Percentiles rank a stretch among this genome's conserved stretches.
phyloP scores from a whole-genome alignment of 2,329 filamentous ascomycete species.

The Aspergillus luchuensis region DNA sequence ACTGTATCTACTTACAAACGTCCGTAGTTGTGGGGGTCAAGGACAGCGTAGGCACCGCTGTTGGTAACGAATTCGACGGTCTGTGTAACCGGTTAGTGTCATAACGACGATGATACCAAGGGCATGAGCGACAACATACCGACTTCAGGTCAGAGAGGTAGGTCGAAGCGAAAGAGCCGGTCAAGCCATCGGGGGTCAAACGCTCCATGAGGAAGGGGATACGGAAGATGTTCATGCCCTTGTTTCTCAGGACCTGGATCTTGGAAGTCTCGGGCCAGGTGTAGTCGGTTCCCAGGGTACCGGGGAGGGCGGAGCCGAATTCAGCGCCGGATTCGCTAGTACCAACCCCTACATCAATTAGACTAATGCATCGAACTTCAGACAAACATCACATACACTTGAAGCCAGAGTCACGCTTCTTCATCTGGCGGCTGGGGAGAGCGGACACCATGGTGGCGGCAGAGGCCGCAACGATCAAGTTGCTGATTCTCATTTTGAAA shows the following conservation, averaged over 20 bases:
- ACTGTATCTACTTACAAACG: constrained; percentile 30
- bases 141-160: constrained; percentile 47
- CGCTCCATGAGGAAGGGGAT: constrained; percentile 61
- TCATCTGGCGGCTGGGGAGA: constrained; percentile 26
- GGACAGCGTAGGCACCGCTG: constrained; percentile 55
- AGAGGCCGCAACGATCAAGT: constrained; percentile 32
- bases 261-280: constrained; percentile 61
- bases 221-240: constrained; percentile 63
- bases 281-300: constrained; percentile 60
- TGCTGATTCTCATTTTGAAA: constrained; percentile 35
- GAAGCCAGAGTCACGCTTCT: constrained; percentile 32
- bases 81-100: constrained; percentile 15
- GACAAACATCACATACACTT: constrained; percentile 21
- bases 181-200: constrained; percentile 49
- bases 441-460: constrained; percentile 31
- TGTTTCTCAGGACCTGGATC: constrained; percentile 53
- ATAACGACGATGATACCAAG: constrained; percentile 2
- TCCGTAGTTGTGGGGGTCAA: constrained; percentile 66
- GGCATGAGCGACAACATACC: constrained; percentile 14
- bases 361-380: not conserved
- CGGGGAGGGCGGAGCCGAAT: constrained; percentile 63
- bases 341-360: constrained; percentile 34
- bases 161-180: constrained; percentile 43
- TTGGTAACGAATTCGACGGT: constrained; percentile 42
- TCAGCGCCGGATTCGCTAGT: constrained; percentile 64